Percentiles rank a stretch among this genome's conserved stretches.
Evolutionary conservation across 768 basidiomycete species (phyloP).

Genomic region (Boletus huronensis): DNA sequence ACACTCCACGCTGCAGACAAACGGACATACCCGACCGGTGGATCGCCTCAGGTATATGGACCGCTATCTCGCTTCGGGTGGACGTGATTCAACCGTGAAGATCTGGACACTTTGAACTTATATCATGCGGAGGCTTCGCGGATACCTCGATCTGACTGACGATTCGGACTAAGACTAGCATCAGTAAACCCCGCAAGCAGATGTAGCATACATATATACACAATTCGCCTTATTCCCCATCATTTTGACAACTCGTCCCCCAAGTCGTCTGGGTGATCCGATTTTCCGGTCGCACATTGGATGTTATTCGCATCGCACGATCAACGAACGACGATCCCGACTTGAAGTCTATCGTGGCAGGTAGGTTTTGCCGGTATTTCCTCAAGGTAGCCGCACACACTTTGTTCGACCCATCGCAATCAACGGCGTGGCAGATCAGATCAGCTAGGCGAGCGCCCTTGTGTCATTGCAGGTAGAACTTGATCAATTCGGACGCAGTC

Average conservation of each 20-base stretch:
- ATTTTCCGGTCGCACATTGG: too few relatives aligned
- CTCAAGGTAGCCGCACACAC: too few relatives aligned
- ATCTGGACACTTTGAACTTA: conserved; percentile 81
- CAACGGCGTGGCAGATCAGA: too few relatives aligned
- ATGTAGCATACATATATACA: conserved; percentile 29
- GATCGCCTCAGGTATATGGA: conserved; percentile 95
- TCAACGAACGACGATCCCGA: too few relatives aligned
- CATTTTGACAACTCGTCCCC: neutral
- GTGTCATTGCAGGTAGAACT: too few relatives aligned
- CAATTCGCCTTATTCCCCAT: conserved; percentile 6
- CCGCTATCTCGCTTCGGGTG: conserved; percentile 88
- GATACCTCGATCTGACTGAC: conserved; percentile 16
- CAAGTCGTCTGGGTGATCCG: neutral
- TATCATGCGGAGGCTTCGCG: conserved; percentile 1
- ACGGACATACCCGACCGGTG: conserved; percentile 90
- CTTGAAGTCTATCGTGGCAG: too few relatives aligned
- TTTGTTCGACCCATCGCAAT: too few relatives aligned
- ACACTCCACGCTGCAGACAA: conserved; percentile 77
- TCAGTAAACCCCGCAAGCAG: conserved; percentile 17
- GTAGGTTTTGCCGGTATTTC: too few relatives aligned
- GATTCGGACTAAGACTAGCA: conserved; percentile 18
- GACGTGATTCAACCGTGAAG: conserved; percentile 80
- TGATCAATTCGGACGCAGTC: too few relatives aligned
- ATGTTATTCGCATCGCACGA: too few relatives aligned
- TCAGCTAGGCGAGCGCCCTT: too few relatives aligned